phyloP scores from a whole-genome alignment of 2,329 filamentous ascomycete species.

The Immersiporthe knoxdaviesiana region DNA sequence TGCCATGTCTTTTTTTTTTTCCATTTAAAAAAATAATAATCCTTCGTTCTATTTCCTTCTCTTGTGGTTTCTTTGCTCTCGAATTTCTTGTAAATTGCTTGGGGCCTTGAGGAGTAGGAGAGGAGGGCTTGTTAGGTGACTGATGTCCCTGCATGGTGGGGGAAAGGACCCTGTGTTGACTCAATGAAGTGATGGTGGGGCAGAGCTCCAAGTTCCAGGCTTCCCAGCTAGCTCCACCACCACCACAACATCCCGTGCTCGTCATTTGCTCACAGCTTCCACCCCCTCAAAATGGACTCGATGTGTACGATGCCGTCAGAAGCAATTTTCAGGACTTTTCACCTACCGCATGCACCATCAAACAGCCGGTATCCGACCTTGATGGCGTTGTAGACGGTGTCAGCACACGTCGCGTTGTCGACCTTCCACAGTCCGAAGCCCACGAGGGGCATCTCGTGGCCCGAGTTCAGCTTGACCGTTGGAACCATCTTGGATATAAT shows the following conservation, averaged over 20 bases:
- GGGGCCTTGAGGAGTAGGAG: too few relatives aligned
- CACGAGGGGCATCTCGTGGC: slow-evolving; percentile 73
- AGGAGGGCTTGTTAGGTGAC: too few relatives aligned
- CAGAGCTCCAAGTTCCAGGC: neutral
- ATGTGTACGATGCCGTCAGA: neutral
- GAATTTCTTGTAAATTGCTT: too few relatives aligned
- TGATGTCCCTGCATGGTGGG: neutral
- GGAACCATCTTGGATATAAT: slow-evolving; percentile 13
- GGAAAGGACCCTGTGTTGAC: neutral
- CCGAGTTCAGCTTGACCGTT: slow-evolving; percentile 65
- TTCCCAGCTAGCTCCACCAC: neutral
- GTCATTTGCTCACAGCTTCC: neutral
- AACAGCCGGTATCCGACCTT: slow-evolving; percentile 65
- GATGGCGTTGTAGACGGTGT: slow-evolving; percentile 77
- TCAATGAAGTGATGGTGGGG: neutral
- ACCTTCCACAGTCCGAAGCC: slow-evolving; percentile 87
- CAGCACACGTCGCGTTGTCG: slow-evolving; percentile 70
- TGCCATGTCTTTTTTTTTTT: neutral
- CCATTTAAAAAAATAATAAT: too few relatives aligned
- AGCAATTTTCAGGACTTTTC: neutral
- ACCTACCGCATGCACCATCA: slow-evolving; percentile 63
- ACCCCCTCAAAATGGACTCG: neutral
- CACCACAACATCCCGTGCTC: neutral
- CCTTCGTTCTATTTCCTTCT: neutral
- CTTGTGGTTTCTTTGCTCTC: neutral